Evolutionary conservation across 257 asterid species (phyloP), one percentile per base, ranked within the genome.

Genomic region (Salvia miltiorrhiza): DNA sequence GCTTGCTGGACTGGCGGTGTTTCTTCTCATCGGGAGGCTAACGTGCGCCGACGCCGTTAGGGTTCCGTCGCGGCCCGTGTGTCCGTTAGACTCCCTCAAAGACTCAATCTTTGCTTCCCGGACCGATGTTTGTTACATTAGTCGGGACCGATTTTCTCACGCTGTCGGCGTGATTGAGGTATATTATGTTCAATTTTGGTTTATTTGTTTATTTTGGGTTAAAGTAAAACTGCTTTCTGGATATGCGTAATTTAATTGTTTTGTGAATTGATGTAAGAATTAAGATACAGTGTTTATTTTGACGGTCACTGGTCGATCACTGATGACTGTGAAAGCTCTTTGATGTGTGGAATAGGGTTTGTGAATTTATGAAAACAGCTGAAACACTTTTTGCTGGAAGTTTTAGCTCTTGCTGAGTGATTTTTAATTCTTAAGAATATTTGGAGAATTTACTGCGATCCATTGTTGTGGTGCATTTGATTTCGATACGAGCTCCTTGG

Each of bases 91-190:
- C 23, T 83, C 97, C 71, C 26, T 90, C 70, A 69, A 72, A 60
- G 96, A 92, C 75, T 82, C 83, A 71, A 61, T 92, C 69, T 78
- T 84, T 59, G 84, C 83, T 76, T 30, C 84, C 43, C 70, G 41
- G 65, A 75, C 65, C 52, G 80, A 74, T 66, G 76, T 76, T 32
- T 92, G 93, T 37, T 77, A 80, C 67, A 52, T 74, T 14, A 72
- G 62, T 61, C 82, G 75, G 75, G 67, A 82, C 76, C 78, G 66
- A 12, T 69, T 82, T 62, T 78, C 79, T 30, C 48, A 70, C 73
- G 19, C 77, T 55, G 64, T 76, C 67, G 88, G 83, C 69, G 91
- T 85, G 28, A 82, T 85, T 82, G 93, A 88, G 98, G 97, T 92
- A 79, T 20, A 5, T 13, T 24, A 10, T 40, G 3, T 30, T 62